A percentile compares a stretch with the other conserved stretches of the same genome.
Conservation (phyloP, 108 stramenopile species). For the Cyclotella atomus region DNA sequence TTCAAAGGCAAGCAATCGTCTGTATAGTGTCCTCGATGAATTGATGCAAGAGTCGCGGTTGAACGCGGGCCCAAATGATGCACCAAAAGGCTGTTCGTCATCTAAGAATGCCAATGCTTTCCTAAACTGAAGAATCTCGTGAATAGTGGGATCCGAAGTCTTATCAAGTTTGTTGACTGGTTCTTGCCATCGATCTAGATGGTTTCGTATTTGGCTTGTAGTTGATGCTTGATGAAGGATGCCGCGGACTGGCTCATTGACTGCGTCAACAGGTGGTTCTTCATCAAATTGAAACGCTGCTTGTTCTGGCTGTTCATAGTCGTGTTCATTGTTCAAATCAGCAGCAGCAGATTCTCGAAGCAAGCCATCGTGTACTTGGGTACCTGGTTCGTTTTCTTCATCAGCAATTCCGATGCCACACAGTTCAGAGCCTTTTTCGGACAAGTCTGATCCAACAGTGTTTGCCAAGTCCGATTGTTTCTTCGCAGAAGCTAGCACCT, state of each 20-base stretch:
- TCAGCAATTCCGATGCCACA: neutral
- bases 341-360: neutral
- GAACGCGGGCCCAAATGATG: slow-evolving; percentile 64
- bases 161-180: slow-evolving; percentile 61
- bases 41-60: slow-evolving; percentile 56
- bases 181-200: slow-evolving; percentile 79
- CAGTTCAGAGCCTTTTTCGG: neutral
- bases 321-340: too few species aligned
- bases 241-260: slow-evolving; percentile 35
- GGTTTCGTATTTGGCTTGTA: slow-evolving; percentile 47
- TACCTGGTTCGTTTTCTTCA: slow-evolving; percentile 6
- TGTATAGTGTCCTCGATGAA: slow-evolving; percentile 62
- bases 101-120: slow-evolving; percentile 74
- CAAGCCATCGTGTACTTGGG: neutral
- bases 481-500: neutral
- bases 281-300: neutral
- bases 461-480: neutral
- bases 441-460: too few species aligned
- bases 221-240: slow-evolving; percentile 31
- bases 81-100: slow-evolving; percentile 61
- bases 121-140: slow-evolving; percentile 70
- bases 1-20: slow-evolving; percentile 51
- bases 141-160: slow-evolving; percentile 43
- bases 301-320: neutral
- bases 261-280: slow-evolving; percentile 12